These are phyloP conservation scores for Musa schizocarpa DNA, from an alignment of 176 grass and related monocot genomes.

Conservation along the genomic window DNA sequence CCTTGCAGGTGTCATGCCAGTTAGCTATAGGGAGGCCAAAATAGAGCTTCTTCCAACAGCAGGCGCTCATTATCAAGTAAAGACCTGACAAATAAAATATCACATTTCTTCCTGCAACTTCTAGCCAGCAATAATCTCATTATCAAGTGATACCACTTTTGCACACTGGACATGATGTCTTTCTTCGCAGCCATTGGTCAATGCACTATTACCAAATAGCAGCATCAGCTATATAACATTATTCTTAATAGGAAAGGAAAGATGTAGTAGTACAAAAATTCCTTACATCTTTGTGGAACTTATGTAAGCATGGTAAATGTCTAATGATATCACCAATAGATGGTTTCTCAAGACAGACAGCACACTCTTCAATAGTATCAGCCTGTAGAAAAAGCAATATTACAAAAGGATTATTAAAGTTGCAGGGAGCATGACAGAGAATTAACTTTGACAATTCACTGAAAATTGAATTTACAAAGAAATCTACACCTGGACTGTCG, in stretches of 20 bases:
- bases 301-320: conserved; percentile 70
- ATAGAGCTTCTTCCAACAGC: too few relatives aligned
- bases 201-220: conserved; percentile 56
- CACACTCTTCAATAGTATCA: conserved; percentile 61
- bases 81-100: neutral
- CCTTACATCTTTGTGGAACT: conserved; percentile 76
- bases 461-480: neutral
- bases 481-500: conserved; percentile 59
- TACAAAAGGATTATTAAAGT: neutral
- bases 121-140: neutral
- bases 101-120: neutral
- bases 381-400: conserved; percentile 29
- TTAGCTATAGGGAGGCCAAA: too few relatives aligned
- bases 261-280: neutral
- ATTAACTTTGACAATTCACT: too few relatives aligned
- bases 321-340: conserved; percentile 42
- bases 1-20: too few relatives aligned
- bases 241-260: conserved; percentile 1
- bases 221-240: conserved; percentile 6
- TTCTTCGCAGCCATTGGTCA: conserved; percentile 73
- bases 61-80: too few relatives aligned
- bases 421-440: too few relatives aligned
- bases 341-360: conserved; percentile 66
- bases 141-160: conserved; percentile 41
- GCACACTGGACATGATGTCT: conserved; percentile 61